Evolutionary conservation across 805 yeast species (phyloP).

Genomic region (Kluyveromyces wickerhamii): DNA sequence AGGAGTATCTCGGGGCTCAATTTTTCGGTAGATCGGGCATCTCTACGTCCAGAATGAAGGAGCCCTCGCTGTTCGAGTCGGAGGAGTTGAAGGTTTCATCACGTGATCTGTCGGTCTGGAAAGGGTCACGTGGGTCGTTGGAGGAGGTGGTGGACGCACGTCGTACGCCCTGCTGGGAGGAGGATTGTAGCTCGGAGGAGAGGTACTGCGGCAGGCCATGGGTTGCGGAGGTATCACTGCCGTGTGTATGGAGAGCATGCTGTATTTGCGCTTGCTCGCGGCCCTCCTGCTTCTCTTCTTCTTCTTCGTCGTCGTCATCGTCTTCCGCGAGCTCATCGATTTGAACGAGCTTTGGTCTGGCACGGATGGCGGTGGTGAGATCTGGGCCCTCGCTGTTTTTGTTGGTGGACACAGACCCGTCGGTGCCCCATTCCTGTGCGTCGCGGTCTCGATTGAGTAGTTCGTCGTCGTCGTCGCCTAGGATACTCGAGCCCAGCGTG

Average conservation of each 20-base stretch:
- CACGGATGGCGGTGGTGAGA: slow-evolving; percentile 64
- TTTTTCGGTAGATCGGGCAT: no score
- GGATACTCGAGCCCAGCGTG: slow-evolving; percentile 37
- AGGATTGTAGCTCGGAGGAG: no score
- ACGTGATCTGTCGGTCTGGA: background rate
- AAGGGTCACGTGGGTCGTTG: slow-evolving; percentile 3
- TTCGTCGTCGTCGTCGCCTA: slow-evolving; percentile 32
- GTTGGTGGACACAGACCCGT: slow-evolving; percentile 1
- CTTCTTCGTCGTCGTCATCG: slow-evolving; percentile 7
- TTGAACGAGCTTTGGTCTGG: slow-evolving; percentile 58
- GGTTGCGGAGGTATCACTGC: no score
- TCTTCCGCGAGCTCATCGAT: slow-evolving; percentile 19
- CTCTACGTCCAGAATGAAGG: slow-evolving; percentile 25
- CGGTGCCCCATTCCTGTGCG: no score
- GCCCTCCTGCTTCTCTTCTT: no score
- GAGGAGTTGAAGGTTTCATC: no score
- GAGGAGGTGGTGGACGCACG: background rate
- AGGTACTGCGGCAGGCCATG: no score
- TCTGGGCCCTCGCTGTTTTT: slow-evolving; percentile 9
- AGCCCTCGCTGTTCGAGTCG: slow-evolving; percentile 20
- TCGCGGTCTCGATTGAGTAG: slow-evolving; percentile 17
- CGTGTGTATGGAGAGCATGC: no score
- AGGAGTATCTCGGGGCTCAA: no score
- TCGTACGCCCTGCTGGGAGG: background rate
- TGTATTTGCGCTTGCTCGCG: no score